phyloP scores from a whole-genome alignment of 257 asterid species.

The Gardenia jasminoides region DNA sequence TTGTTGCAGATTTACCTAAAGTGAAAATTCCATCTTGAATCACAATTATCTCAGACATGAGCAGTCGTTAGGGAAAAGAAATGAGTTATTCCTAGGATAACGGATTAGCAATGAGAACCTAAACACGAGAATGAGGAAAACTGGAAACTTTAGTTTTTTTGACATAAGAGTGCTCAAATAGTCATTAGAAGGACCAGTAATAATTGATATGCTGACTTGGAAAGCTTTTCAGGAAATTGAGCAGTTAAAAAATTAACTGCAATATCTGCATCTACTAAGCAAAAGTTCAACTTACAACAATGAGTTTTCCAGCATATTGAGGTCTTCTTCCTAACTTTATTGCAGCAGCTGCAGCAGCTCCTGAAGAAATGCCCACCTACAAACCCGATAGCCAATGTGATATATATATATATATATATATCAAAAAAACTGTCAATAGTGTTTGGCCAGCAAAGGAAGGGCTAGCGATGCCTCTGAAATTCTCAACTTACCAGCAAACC shows the following conservation, averaged over 20 bases:
- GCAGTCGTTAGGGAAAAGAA: neutral
- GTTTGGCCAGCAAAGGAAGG: neutral
- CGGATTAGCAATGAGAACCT: neutral
- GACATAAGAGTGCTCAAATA: neutral
- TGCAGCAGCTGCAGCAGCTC: slow-evolving; percentile 65
- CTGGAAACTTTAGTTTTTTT: neutral
- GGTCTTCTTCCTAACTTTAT: slow-evolving; percentile 46
- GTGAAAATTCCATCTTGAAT: neutral
- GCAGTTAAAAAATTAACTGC: neutral
- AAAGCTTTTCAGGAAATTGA: neutral
- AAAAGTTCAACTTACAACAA: slow-evolving; percentile 41
- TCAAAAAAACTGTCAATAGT: neutral
- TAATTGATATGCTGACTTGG: neutral
- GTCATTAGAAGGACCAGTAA: neutral
- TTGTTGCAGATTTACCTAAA: neutral
- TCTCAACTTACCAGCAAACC: slow-evolving; percentile 44
- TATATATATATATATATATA: neutral
- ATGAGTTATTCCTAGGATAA: neutral
- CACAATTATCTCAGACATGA: neutral
- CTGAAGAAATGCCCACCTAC: slow-evolving; percentile 61
- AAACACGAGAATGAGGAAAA: neutral
- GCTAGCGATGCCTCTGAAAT: neutral
- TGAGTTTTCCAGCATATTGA: slow-evolving; percentile 52
- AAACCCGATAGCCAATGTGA: neutral
- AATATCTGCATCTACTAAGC: neutral